phyloP scores from a whole-genome alignment of 2,329 filamentous ascomycete genomes.

The Epichloe elymi region DNA sequence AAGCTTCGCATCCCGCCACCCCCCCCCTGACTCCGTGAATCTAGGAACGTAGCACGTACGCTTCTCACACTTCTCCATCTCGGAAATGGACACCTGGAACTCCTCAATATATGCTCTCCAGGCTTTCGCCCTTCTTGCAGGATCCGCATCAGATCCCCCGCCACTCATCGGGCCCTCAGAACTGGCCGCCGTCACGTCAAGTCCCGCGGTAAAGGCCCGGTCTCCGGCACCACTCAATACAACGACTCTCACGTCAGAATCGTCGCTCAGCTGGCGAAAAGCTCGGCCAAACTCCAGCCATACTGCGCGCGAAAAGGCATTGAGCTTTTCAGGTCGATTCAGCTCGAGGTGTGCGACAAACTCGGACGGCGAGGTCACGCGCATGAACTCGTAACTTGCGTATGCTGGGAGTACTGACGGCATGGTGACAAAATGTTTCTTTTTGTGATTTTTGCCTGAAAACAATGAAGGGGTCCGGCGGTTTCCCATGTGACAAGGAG shows the following conservation, averaged over 20 bases:
- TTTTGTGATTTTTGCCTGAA: background rate
- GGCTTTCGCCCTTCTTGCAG: constrained; percentile 47
- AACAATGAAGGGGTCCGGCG: background rate
- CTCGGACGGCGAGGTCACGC: constrained; percentile 55
- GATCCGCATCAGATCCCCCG: constrained; percentile 30
- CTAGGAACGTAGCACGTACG: constrained; percentile 28
- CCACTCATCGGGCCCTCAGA: constrained; percentile 32
- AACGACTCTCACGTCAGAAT: constrained; percentile 61
- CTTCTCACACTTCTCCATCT: constrained; percentile 80
- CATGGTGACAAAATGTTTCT: background rate
- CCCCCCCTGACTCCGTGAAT: no score
- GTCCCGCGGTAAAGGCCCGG: constrained; percentile 70
- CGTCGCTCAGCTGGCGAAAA: constrained; percentile 58
- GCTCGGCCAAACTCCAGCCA: constrained; percentile 68
- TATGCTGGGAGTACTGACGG: constrained; percentile 14
- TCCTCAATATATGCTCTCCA: constrained; percentile 58
- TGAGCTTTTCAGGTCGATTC: constrained; percentile 75
- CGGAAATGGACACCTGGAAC: constrained; percentile 67
- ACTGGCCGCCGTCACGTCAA: constrained; percentile 66
- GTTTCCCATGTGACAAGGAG: no score
- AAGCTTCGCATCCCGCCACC: no score
- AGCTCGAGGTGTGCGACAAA: constrained; percentile 87
- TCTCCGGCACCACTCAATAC: constrained; percentile 72
- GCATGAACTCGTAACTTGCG: constrained; percentile 53
- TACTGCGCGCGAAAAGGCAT: constrained; percentile 75